These are phyloP conservation scores for Entophlyctis luteolus DNA, from an alignment of 192 early-diverging fungal genomes.

Conservation along the genomic window DNA sequence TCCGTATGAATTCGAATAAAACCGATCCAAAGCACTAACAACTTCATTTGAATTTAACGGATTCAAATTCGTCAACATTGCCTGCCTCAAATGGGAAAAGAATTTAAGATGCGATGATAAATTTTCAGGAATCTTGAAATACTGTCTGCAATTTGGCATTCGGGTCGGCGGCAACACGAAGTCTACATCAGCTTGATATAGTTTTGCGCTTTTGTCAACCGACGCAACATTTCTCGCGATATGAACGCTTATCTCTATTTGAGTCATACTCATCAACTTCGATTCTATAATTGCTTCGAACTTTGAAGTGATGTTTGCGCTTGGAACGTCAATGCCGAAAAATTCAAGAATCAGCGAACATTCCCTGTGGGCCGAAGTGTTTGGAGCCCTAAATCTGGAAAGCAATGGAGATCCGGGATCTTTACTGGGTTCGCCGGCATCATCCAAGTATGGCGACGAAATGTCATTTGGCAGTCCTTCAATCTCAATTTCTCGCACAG, in stretches of 20 bases:
- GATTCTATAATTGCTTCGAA: constrained; percentile 62
- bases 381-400: background rate
- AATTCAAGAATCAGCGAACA: constrained; percentile 63
- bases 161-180: constrained; percentile 71
- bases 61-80: constrained; percentile 42
- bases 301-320: constrained; percentile 54
- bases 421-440: background rate
- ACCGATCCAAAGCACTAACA: constrained; percentile 17
- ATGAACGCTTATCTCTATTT: constrained; percentile 58
- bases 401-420: background rate
- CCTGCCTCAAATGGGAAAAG: constrained; percentile 63
- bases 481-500: constrained; percentile 11
- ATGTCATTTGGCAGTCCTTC: constrained; percentile 7
- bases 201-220: constrained; percentile 40
- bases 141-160: constrained; percentile 25
- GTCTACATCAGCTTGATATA: constrained; percentile 69
- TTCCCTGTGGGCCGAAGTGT: constrained; percentile 4
- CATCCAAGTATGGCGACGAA: too few species aligned
- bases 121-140: constrained; percentile 48
- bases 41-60: constrained; percentile 37
- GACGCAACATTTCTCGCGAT: constrained; percentile 59
- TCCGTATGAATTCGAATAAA: constrained; percentile 31
- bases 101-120: constrained; percentile 60
- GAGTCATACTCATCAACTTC: constrained; percentile 58
- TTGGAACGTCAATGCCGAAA: constrained; percentile 63